These are phyloP conservation scores for Lavandula angustifolia DNA, from an alignment of 257 asterid species.

Conservation along the genomic window DNA sequence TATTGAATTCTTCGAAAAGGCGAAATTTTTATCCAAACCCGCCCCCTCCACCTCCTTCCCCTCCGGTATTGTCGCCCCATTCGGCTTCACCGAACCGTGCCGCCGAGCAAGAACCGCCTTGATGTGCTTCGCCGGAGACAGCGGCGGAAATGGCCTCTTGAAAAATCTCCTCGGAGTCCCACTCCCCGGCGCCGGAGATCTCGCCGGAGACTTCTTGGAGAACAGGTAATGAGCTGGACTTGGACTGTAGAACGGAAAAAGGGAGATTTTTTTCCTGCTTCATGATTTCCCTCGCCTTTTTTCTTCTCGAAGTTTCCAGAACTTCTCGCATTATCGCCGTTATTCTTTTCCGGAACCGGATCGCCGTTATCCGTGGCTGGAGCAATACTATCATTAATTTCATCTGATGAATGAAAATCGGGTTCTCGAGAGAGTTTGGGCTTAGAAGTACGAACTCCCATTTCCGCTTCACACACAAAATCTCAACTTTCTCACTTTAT, in stretches of 20 bases:
- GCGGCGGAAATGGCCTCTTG: slow-evolving; percentile 86
- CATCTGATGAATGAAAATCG: slow-evolving; percentile 30
- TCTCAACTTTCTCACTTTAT: background rate
- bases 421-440: slow-evolving; percentile 60
- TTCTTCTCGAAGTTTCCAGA: slow-evolving; percentile 29
- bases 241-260: slow-evolving; percentile 92
- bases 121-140: slow-evolving; percentile 96
- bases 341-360: slow-evolving; percentile 28
- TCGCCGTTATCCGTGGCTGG: slow-evolving; percentile 23
- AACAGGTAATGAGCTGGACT: slow-evolving; percentile 85
- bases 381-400: slow-evolving; percentile 21
- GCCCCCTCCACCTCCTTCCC: slow-evolving; percentile 58
- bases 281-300: slow-evolving; percentile 33
- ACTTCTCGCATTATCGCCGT: slow-evolving; percentile 28
- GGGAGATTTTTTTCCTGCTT: slow-evolving; percentile 67
- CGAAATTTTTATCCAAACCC: slow-evolving; percentile 78
- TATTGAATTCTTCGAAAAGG: slow-evolving; percentile 72
- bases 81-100: slow-evolving; percentile 87
- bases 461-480: slow-evolving; percentile 27
- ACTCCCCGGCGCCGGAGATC: slow-evolving; percentile 53
- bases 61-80: slow-evolving; percentile 67
- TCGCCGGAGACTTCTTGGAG: slow-evolving; percentile 86
- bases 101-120: slow-evolving; percentile 78
- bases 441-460: slow-evolving; percentile 82
- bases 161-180: slow-evolving; percentile 78